phyloP scores from a whole-genome alignment of 345 rosid genomes.

The Lagerstroemia speciosa region DNA sequence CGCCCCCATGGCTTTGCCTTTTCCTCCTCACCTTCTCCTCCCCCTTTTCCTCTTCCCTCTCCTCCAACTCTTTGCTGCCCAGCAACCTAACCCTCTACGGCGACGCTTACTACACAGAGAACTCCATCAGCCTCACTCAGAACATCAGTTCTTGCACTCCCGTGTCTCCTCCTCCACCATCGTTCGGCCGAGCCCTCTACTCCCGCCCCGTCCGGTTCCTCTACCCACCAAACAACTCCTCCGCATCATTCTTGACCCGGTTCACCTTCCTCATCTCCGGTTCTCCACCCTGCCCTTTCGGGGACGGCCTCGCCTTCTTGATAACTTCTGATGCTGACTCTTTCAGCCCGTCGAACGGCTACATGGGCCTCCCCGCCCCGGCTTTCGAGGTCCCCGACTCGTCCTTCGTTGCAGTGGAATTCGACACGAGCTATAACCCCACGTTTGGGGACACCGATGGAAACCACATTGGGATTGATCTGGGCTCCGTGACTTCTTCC shows the following conservation, averaged over 20 bases:
- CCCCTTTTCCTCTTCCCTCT: conserved; percentile 17
- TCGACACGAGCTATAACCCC: conserved; percentile 58
- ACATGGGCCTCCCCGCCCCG: conserved; percentile 54
- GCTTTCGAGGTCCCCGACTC: conserved; percentile 35
- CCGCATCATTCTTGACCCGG: conserved; percentile 54
- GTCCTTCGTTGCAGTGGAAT: conserved; percentile 59
- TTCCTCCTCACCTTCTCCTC: conserved; percentile 24
- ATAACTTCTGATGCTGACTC: conserved; percentile 65
- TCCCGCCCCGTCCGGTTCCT: conserved; percentile 48
- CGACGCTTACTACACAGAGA: conserved; percentile 43
- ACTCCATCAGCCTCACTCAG: conserved; percentile 59
- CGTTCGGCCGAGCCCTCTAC: conserved; percentile 57
- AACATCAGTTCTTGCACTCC: conserved; percentile 33
- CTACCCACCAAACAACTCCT: conserved; percentile 33
- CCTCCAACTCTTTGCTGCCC: conserved; percentile 20
- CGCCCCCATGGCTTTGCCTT: conserved; percentile 8
- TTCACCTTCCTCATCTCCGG: conserved; percentile 60
- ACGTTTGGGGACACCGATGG: conserved; percentile 44
- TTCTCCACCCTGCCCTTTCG: conserved; percentile 51
- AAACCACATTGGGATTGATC: conserved; percentile 63
- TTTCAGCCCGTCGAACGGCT: conserved; percentile 48
- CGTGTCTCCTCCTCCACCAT: conserved; percentile 22
- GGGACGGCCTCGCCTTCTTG: conserved; percentile 78
- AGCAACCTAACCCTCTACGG: conserved; percentile 61
- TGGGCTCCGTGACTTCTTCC: conserved; percentile 37